Evolutionary conservation across 1,284 basidiomycete genomes (phyloP), one percentile per base, ranked within the genome.

Genomic region (Golubevia sp.): DNA sequence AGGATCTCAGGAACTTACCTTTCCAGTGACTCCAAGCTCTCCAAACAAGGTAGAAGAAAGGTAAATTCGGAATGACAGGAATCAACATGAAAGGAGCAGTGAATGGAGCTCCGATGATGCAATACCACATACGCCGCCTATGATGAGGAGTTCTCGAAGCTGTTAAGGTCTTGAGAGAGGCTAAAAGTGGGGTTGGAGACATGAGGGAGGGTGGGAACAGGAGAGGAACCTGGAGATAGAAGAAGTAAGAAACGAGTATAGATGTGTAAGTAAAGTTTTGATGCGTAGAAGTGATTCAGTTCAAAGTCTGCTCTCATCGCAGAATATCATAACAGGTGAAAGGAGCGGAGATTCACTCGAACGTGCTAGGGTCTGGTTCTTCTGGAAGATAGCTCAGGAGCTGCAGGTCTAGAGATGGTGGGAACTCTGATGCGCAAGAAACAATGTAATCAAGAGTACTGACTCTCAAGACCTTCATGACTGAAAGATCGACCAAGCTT

Each of bases 11-110:
- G n/a, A 25, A 60, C 67, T 55, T 55, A 77, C 74, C 76, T 62
- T 71, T 69, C 74, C 76, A 78, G 56, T 78, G 76, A 49, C 68
- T 71, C 62, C 67, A 83, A 8, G 77, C 79, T 44, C 80, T 56
- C 70, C 74, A 83, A 30, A 78, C 74, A 20, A 82, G 64, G 56
- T 83, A 83, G 69, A 82, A 83, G 62, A 79, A 77, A 7, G 74
- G 73, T 44, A 83, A 44, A 56, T 83, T 83, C 57, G 80, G 80
- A 1, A 83, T 58, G 30, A 77, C 77, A 15, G 80, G 80, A 38
- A 83, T 61, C 13, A 83, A 58, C 2, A 74, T 73, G 56, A 83
- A 73, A 8, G 80, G 80, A 34, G 75, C 66, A 4, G 77, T 82
- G 49, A 82, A 55, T 13, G 74, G 71, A 66, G 80, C 77, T 4